phyloP scores from a whole-genome alignment of 1,284 basidiomycete species.

The Phellopilus nigrolimitatus region DNA sequence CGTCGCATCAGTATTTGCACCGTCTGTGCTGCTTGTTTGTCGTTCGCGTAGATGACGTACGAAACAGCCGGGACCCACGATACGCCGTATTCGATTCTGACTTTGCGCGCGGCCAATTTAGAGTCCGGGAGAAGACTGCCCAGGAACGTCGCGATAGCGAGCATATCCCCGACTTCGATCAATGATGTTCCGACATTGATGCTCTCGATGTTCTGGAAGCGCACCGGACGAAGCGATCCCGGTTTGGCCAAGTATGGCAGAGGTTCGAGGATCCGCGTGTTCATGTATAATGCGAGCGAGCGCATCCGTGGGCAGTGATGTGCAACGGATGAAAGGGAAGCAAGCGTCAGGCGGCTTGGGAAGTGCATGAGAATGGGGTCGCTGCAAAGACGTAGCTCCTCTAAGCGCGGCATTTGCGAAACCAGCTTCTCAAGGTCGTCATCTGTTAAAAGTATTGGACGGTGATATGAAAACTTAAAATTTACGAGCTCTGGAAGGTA shows the following conservation, averaged over 20 bases:
- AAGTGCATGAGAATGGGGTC: slow-evolving; percentile 42
- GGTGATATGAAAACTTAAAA: slow-evolving; percentile 50
- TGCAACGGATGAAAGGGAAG: slow-evolving; percentile 48
- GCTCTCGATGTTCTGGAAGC: too few species aligned
- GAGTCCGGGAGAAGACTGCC: too few species aligned
- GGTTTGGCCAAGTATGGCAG: not conserved
- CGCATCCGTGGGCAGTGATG: slow-evolving; percentile 46
- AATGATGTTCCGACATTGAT: too few species aligned
- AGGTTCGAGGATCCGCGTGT: slow-evolving; percentile 27
- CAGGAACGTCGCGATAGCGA: too few species aligned
- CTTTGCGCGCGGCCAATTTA: too few species aligned
- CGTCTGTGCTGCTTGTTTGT: too few species aligned
- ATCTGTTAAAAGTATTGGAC: slow-evolving; percentile 43
- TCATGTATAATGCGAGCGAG: slow-evolving; percentile 49
- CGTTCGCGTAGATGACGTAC: too few species aligned
- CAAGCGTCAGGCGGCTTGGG: slow-evolving; percentile 39
- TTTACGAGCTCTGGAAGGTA: slow-evolving; percentile 38
- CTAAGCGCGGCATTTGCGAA: slow-evolving; percentile 42
- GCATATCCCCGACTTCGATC: too few species aligned
- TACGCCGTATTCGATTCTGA: too few species aligned
- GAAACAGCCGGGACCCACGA: too few species aligned
- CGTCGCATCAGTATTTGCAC: too few species aligned
- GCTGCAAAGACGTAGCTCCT: slow-evolving; percentile 44
- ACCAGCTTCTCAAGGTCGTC: slow-evolving; percentile 48
- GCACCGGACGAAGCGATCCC: too few species aligned